Base-by-base conservation (phyloP, 1,284 basidiomycete genomes). In the Sporisorium scitamineum region DNA sequence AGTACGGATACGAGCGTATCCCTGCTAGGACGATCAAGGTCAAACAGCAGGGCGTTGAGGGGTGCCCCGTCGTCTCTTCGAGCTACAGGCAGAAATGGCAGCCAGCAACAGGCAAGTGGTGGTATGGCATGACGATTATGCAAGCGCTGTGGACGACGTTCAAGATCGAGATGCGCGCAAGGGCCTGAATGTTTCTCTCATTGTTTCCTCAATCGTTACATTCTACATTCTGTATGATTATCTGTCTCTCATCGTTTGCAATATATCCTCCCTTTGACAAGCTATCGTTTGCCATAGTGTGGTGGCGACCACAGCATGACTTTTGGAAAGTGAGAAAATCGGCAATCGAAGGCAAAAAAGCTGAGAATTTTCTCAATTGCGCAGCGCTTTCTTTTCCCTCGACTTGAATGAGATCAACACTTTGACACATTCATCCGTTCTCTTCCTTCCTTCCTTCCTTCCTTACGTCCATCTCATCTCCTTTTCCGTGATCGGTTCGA, bases 91-190 rank as follows among this genome's bases (percentile, higher is more conserved):
- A 71, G 45, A 62, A 59, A n/a, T 74, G 71, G 71, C 71, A 74
- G 27, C 71, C 71, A 4, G 71, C 66, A 5, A 74, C 71, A 10
- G 66, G 20, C 9, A 60, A 69, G 39, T 50, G 66, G 50, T 60
- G 24, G 47, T 74, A 32, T 39, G 71, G 71, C 26, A 74, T 74
- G 71, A 74, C 71, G 10, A 74, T 74, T 31, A 16, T 66, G 4
- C 61, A 74, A 20, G 71, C 71, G 18, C 59, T 74, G 3, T 74
- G 58, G 55, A 69, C 66, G 16, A 74, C 61, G 11, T 69, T 74
- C 59, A 69, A 70, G 18, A 74, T 74, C 48, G 71, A 74, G 48
- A 70, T 74, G 65, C 61, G 48, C 2, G 62, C 66, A 6, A 62
- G 70, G 34, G 63, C 70, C 5, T 72, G 37, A 31, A 51, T n/a